Evolutionary conservation across 2,329 filamentous ascomycete species (phyloP).

Genomic region (Lecanosticta acicola): DNA sequence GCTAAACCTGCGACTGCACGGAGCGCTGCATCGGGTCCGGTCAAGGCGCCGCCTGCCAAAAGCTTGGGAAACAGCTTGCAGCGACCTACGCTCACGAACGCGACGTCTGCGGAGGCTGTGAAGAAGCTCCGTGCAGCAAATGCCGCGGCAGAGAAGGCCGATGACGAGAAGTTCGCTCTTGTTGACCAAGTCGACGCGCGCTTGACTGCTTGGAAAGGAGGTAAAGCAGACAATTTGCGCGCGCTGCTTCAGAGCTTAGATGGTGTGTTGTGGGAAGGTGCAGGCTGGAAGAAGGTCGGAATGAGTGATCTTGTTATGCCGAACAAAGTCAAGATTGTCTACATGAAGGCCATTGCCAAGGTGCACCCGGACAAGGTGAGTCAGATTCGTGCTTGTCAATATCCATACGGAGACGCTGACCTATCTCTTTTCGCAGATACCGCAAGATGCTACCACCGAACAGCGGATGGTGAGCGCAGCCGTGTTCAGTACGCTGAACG

Average conservation of each 20-base stretch:
- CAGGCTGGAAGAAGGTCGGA: slow-evolving; percentile 94
- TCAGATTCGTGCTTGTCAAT: background rate
- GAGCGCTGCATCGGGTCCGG: slow-evolving; percentile 44
- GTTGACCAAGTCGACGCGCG: slow-evolving; percentile 77
- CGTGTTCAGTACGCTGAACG: slow-evolving; percentile 60
- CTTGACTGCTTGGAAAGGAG: slow-evolving; percentile 76
- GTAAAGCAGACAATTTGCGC: slow-evolving; percentile 86
- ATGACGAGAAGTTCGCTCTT: slow-evolving; percentile 88
- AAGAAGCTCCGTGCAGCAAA: slow-evolving; percentile 77
- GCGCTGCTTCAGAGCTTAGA: slow-evolving; percentile 84
- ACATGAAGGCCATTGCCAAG: slow-evolving; percentile 99
- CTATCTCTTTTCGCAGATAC: slow-evolving; percentile 45
- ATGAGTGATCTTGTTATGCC: slow-evolving; percentile 89
- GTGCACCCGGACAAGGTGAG: slow-evolving; percentile 97
- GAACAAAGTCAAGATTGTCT: slow-evolving; percentile 92
- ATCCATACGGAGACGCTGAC: slow-evolving; percentile 9
- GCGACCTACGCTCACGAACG: slow-evolving; percentile 27
- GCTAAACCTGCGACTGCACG: slow-evolving; percentile 54
- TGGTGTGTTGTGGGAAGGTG: slow-evolving; percentile 80
- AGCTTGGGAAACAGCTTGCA: slow-evolving; percentile 22
- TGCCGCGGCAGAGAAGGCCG: slow-evolving; percentile 73
- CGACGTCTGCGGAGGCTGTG: slow-evolving; percentile 63
- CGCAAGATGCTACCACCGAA: slow-evolving; percentile 59
- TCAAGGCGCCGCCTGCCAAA: slow-evolving; percentile 21
- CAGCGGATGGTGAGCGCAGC: slow-evolving; percentile 62